phyloP scores from a whole-genome alignment of 805 yeast species.

The Sugiyamaella qingdaonensis region DNA sequence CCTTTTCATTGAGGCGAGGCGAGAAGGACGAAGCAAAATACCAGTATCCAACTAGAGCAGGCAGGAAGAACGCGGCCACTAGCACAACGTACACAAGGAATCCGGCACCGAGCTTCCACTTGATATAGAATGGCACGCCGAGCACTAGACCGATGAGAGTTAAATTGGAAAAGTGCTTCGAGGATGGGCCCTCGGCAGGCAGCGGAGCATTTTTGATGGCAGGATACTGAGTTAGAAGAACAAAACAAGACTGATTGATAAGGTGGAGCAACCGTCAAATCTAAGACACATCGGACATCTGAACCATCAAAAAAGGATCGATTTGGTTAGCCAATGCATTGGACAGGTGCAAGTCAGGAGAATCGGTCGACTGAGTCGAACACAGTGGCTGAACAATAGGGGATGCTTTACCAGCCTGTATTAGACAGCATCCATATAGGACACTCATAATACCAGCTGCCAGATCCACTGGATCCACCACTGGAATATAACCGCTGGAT shows the following conservation, averaged over 20 bases:
- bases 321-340: too few relatives aligned
- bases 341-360: too few relatives aligned
- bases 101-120: constrained; percentile 60
- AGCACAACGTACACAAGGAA: constrained; percentile 63
- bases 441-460: too few relatives aligned
- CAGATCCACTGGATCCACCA: too few relatives aligned
- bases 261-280: too few relatives aligned
- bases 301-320: too few relatives aligned
- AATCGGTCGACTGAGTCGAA: too few relatives aligned
- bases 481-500: too few relatives aligned
- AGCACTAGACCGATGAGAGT: constrained; percentile 47
- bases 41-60: constrained; percentile 82
- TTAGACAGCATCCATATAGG: too few relatives aligned
- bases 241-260: constrained; percentile 5
- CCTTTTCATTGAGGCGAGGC: constrained; percentile 79
- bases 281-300: too few relatives aligned
- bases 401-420: too few relatives aligned
- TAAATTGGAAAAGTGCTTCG: constrained; percentile 66
- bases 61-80: constrained; percentile 51
- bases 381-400: too few relatives aligned
- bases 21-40: constrained; percentile 68
- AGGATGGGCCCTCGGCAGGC: constrained; percentile 90
- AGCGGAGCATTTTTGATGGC: constrained; percentile 80
- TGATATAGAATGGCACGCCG: constrained; percentile 58
- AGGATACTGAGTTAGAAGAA: constrained; percentile 41